Percentiles rank a stretch among this genome's conserved stretches.
Evolutionary conservation across 139 green algal species (phyloP).

Genomic region (Micromonas pusilla): DNA sequence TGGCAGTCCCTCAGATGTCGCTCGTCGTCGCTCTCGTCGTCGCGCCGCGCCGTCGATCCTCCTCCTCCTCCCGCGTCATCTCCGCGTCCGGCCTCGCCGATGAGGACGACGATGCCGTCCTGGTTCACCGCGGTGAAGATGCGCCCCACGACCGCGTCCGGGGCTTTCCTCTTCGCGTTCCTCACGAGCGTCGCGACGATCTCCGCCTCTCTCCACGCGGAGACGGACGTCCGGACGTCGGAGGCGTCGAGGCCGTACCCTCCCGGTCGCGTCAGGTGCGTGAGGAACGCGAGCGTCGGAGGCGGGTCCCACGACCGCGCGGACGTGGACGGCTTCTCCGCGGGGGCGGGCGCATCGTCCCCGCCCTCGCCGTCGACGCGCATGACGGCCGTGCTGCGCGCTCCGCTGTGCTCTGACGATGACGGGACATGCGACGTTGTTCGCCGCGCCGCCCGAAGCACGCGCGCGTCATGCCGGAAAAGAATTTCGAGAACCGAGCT

Average conservation of each 20-base stretch:
- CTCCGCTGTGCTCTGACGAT: too few relatives aligned
- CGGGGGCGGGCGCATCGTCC: too few relatives aligned
- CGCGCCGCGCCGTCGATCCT: neutral
- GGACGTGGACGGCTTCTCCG: neutral
- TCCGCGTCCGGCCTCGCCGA: neutral
- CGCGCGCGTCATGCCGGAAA: too few relatives aligned
- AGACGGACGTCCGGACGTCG: neutral
- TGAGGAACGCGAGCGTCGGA: neutral
- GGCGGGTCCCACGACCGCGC: neutral
- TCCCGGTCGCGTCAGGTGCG: neutral
- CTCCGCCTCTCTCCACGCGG: slow-evolving; percentile 5
- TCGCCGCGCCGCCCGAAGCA: too few relatives aligned
- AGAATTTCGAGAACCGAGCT: too few relatives aligned
- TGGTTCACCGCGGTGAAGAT: slow-evolving; percentile 20
- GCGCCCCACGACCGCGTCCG: neutral
- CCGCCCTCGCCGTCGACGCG: too few relatives aligned
- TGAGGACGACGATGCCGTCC: neutral
- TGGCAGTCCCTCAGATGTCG: neutral
- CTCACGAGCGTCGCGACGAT: neutral
- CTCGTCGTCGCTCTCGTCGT: neutral
- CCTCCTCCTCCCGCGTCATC: neutral
- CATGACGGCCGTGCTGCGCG: too few relatives aligned
- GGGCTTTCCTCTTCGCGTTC: neutral
- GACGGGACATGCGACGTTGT: too few relatives aligned
- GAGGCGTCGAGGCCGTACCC: neutral